Evolutionary conservation across 345 rosid species (phyloP).

Genomic region (Dipteronia dyeriana): DNA sequence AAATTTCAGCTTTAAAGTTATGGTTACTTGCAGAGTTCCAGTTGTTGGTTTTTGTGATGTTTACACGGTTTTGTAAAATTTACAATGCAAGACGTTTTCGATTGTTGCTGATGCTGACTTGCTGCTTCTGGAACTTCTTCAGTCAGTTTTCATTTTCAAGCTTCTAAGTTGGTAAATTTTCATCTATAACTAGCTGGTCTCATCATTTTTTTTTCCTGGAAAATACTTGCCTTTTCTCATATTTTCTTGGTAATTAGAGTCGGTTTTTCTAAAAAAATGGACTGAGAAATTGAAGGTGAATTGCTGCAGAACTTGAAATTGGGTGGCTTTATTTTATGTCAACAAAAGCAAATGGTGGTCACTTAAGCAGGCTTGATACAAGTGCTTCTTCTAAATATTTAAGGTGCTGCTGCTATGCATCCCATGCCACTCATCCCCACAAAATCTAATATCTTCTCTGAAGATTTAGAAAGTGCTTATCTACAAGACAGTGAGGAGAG

Average conservation of each 20-base stretch:
- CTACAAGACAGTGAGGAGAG: not conserved
- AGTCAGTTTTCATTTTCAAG: no score
- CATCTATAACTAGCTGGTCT: not conserved
- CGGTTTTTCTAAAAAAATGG: no score
- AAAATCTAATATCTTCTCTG: not conserved
- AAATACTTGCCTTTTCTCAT: not conserved
- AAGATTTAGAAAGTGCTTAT: not conserved
- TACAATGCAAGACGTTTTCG: not conserved
- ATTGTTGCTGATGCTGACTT: no score
- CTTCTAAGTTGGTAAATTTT: not conserved
- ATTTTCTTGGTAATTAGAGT: no score
- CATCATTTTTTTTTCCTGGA: not conserved
- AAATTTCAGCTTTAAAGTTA: not conserved
- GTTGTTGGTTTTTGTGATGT: not conserved
- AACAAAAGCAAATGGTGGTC: not conserved
- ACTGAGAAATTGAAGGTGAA: no score
- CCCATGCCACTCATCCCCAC: not conserved
- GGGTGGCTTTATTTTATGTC: not conserved
- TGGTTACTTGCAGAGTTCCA: not conserved
- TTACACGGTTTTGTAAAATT: not conserved
- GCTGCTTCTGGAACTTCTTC: not conserved
- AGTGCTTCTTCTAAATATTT: not conserved
- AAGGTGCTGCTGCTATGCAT: not conserved
- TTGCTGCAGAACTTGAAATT: no score
- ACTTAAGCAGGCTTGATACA: not conserved